A percentile compares a stretch with the other conserved stretches of the same genome.
These are phyloP conservation scores for Pleurotus salmoneostramineus DNA, from an alignment of 768 basidiomycete genomes.

Conservation along the genomic window DNA sequence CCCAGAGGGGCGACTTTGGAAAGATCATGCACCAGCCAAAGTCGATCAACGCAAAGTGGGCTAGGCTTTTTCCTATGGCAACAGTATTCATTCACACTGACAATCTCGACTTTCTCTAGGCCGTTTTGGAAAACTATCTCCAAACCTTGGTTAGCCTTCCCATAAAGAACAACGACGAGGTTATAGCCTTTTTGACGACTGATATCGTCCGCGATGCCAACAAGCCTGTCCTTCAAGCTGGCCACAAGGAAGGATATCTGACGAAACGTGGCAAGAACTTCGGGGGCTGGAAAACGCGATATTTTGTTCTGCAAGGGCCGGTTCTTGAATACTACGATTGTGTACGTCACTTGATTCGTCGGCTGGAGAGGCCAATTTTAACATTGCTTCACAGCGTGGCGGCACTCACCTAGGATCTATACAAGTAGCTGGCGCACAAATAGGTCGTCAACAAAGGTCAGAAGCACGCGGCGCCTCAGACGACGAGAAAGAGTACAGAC, in stretches of 20 bases:
- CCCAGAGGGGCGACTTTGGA: slow-evolving; percentile 94
- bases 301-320: slow-evolving; percentile 89
- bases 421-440: slow-evolving; percentile 86
- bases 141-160: slow-evolving; percentile 79
- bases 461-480: slow-evolving; percentile 45
- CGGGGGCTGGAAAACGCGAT: slow-evolving; percentile 96
- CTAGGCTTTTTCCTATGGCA: slow-evolving; percentile 8
- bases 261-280: slow-evolving; percentile 98
- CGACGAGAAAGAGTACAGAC: slow-evolving; percentile 92
- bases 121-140: slow-evolving; percentile 80
- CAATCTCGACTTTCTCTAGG: slow-evolving; percentile 32
- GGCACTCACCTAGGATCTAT: slow-evolving; percentile 92
- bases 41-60: slow-evolving; percentile 93
- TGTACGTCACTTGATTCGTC: slow-evolving; percentile 47
- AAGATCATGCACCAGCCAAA: slow-evolving; percentile 94
- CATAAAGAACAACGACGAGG: slow-evolving; percentile 82
- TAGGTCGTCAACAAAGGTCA: slow-evolving; percentile 86
- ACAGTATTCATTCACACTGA: slow-evolving; percentile 7
- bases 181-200: slow-evolving; percentile 89
- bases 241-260: slow-evolving; percentile 92
- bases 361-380: slow-evolving; percentile 11
- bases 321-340: slow-evolving; percentile 93
- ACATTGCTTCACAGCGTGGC: slow-evolving; percentile 56
- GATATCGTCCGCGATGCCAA: slow-evolving; percentile 78
- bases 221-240: slow-evolving; percentile 73